Base-by-base conservation (phyloP, 257 asterid genomes). In the Marsdenia floribunda region DNA sequence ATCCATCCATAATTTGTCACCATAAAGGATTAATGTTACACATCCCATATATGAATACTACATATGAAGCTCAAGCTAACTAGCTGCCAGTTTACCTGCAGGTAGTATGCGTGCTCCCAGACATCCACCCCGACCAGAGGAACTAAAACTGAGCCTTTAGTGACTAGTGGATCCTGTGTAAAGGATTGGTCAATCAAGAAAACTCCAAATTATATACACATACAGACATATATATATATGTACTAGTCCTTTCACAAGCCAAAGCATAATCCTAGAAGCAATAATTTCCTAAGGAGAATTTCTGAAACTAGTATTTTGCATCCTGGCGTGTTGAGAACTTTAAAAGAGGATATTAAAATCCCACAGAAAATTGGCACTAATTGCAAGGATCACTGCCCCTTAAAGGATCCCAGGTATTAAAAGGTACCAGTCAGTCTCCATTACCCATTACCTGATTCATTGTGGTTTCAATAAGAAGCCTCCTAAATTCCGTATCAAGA, bases 21-120 rank as follows among this genome's bases (percentile, higher is more conserved):
- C 22, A 53, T 18, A 21, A 55, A 55, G 2, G 13, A 21, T 5
- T 5, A 2, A 55, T 6, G 1, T 29, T 29, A 29, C 33, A 29
- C 33, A 29, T 53, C 6, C 58, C 6, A 16, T 53, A 15, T 1
- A 53, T 55, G 26, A 12, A 11, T 55, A 13, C 21, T 54, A 19
- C 59, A 3, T 16, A 54, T 18, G 59, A 6, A 54, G 22, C 24
- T 54, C 59, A 54, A 16, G 59, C 59, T 54, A 54, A 16, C 5
- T 4, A 57, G 47, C 2, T 33, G 47, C 69, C 19, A 15, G 11
- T n/a, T 77, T 72, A 77, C 77, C 77, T 72, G 77, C 68, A 77
- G 72, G 73, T 77, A 77, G 53, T 77, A 77, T 14, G 81, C 76
- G 53, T 72, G 81, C 64, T 77, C 81, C 77, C 77, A 77, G 50